Conservation (phyloP, 129 eudicot genomes). For the Calendula officinalis region DNA sequence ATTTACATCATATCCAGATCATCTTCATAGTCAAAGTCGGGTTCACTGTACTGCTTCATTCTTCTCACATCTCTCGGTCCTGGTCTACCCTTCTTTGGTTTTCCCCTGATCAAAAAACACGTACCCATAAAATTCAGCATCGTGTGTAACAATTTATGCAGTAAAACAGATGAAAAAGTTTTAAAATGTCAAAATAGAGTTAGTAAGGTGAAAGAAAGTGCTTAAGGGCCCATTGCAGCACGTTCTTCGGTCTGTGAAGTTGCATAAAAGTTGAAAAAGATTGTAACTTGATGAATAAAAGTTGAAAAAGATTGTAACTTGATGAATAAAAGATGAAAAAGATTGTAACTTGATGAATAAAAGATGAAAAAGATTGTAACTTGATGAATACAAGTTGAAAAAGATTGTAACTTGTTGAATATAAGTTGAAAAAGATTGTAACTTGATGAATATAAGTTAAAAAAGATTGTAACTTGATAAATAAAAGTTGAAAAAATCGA, state of each 20-base stretch:
- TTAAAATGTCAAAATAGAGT: neutral
- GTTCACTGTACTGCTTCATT: conserved; percentile 75
- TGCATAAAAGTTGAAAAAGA: neutral
- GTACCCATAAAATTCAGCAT: neutral
- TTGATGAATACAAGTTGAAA: neutral
- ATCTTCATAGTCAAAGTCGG: conserved; percentile 91
- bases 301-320: neutral
- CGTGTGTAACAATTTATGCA: neutral
- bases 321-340: too few species aligned
- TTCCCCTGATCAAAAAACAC: conserved; percentile 57
- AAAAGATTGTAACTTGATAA: too few species aligned
- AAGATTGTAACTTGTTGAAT: too few species aligned
- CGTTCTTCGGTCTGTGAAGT: conserved; percentile 66
- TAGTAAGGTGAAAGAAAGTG: conserved; percentile 16
- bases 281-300: neutral
- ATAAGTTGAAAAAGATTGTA: too few species aligned
- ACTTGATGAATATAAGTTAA: too few species aligned
- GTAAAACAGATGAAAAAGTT: neutral
- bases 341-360: too few species aligned
- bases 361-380: neutral
- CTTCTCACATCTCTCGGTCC: conserved; percentile 83
- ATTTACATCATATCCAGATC: conserved; percentile 53
- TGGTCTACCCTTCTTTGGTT: conserved; percentile 83
- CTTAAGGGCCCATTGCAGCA: conserved; percentile 84
- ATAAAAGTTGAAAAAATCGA: too few species aligned